Evolutionary conservation across 768 basidiomycete species (phyloP), one percentile per base, ranked within the genome.

Genomic region (Rossbeevera mucosa): DNA sequence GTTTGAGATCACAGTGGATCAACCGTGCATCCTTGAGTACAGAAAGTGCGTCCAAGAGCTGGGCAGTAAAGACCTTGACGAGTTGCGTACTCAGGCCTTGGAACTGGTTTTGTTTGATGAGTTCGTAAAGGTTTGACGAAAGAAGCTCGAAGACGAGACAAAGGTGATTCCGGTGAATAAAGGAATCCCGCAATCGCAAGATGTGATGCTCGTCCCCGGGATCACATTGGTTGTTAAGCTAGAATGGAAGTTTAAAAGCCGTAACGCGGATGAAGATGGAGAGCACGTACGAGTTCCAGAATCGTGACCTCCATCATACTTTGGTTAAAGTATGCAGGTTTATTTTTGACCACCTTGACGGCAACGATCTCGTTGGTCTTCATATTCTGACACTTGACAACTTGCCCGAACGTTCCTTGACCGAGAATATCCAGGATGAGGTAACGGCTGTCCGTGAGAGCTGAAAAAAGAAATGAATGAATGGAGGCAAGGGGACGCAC

Each of bases 271-370:
- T n/a, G 25, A 30, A 12, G 5, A 43, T 45, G 51, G n/a, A n/a
- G 50, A 40, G 18, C 7, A 79, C 90, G 55, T 50, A 94, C 94
- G 72, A 98, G 74, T 68, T 98, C 93, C 42, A 99, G 76, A 55
- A 99, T 98, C 1, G 94, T 96, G 24, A 98, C 95, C 71, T 99
- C 96, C 96, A 99, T 99, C 90, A 96, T 97, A 70, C 89, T 92
- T 73, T 99, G 96, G 66, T 98, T 97, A 71, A 96, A 94, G 75
- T 99, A 99, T 0, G 96, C 96, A 5, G 95, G 96, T 72, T 98
- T 99, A 72, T 99, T 99, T 77, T 99, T 99, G 59, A 99, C 93
- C 7, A 99, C 96, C 72, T 98, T 99, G 55, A 99, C 96, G 21
- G 96, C 96, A 41, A 96, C 93, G 50, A 98, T 91, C 67, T 97